Evolutionary conservation across 805 yeast genomes (phyloP).

Genomic region (Yamadazyma sp.): DNA sequence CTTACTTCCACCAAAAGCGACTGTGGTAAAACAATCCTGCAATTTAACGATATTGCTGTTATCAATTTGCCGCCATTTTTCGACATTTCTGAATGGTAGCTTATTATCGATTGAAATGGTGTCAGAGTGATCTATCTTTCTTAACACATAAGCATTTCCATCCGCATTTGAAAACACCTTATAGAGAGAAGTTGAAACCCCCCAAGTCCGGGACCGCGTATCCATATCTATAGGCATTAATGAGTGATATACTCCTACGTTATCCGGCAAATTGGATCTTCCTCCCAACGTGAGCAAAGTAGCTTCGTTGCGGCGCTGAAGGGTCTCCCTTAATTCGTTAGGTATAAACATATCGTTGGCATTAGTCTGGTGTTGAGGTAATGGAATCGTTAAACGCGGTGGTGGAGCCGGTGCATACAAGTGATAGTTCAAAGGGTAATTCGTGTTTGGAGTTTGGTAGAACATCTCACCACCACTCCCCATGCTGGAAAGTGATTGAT

Average conservation of each 20-base stretch:
- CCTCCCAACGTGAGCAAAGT: conserved; percentile 65
- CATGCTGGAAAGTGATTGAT: conserved; percentile 6
- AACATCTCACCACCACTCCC: conserved; percentile 19
- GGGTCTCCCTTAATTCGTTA: conserved; percentile 64
- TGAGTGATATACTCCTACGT: conserved; percentile 69
- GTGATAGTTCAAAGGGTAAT: conserved; percentile 72
- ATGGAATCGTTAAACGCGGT: conserved; percentile 59
- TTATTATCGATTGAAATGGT: conserved; percentile 39
- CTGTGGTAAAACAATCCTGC: conserved; percentile 81
- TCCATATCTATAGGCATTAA: conserved; percentile 74
- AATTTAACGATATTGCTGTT: conserved; percentile 62
- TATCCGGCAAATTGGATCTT: conserved; percentile 51
- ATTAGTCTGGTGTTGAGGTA: conserved; percentile 70
- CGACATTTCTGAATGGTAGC: conserved; percentile 56
- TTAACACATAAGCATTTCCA: conserved; percentile 73
- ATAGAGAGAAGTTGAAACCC: conserved; percentile 61
- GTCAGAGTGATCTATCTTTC: conserved; percentile 57
- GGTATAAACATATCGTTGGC: conserved; percentile 71
- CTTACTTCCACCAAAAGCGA: conserved; percentile 73
- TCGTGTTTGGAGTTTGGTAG: conserved; percentile 17
- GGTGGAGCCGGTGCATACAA: conserved; percentile 89
- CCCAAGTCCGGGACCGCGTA: conserved; percentile 40
- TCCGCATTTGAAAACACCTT: conserved; percentile 78
- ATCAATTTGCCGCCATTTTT: conserved; percentile 62
- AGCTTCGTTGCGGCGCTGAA: conserved; percentile 77